These are phyloP conservation scores for Alternaria panax DNA, from an alignment of 2,329 filamentous ascomycete species.

Conservation along the genomic window DNA sequence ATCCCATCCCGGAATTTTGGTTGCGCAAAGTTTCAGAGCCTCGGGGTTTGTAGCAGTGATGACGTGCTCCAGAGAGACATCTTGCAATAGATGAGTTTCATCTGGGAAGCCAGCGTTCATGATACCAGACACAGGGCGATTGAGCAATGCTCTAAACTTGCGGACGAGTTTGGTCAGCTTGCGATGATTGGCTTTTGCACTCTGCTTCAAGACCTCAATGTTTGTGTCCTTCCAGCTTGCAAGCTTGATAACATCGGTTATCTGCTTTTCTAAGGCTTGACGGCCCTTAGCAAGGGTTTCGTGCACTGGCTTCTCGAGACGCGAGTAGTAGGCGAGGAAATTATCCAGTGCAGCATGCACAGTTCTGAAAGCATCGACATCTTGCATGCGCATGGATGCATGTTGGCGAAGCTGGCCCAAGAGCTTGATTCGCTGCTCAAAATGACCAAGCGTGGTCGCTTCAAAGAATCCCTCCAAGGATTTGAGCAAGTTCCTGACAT, in stretches of 20 bases:
- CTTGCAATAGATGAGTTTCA: constrained; percentile 19
- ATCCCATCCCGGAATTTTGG: constrained; percentile 40
- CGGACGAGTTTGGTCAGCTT: constrained; percentile 91
- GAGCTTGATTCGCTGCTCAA: constrained; percentile 73
- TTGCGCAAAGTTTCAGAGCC: constrained; percentile 32
- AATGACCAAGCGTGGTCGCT: constrained; percentile 83
- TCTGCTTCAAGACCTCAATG: constrained; percentile 86
- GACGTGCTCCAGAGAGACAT: constrained; percentile 21
- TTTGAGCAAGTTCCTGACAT: constrained; percentile 73
- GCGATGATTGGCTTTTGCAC: constrained; percentile 85
- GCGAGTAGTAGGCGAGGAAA: constrained; percentile 76
- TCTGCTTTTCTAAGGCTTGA: constrained; percentile 81
- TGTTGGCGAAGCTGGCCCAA: constrained; percentile 70
- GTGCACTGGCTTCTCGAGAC: constrained; percentile 71
- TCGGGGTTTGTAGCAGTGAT: constrained; percentile 20
- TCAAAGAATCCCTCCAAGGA: constrained; percentile 82
- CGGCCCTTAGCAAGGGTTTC: constrained; percentile 74
- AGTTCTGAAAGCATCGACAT: constrained; percentile 58
- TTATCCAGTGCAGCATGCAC: constrained; percentile 74
- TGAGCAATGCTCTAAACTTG: constrained; percentile 83
- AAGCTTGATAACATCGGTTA: constrained; percentile 90
- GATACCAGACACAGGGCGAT: constrained; percentile 75
- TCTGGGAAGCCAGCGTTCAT: constrained; percentile 45
- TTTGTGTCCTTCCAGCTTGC: constrained; percentile 99
- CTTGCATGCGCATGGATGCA: constrained; percentile 65